A percentile compares a stretch with the other conserved stretches of the same genome.
phyloP scores from a whole-genome alignment of 2,329 filamentous ascomycete species.

The Penicillium sp. region DNA sequence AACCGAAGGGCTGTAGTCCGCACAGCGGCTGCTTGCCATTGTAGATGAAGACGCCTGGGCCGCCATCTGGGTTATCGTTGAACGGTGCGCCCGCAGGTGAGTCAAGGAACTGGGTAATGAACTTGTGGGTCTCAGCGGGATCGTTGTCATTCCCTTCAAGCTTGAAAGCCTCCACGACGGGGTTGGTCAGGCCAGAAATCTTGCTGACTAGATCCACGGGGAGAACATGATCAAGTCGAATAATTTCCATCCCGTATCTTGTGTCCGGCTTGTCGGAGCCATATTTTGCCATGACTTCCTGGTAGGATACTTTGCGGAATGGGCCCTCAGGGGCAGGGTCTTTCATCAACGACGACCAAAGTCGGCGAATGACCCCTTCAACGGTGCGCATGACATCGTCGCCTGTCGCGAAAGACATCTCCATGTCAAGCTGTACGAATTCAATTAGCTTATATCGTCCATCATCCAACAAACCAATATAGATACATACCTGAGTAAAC shows the following conservation, averaged over 20 bases:
- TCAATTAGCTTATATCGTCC: not conserved
- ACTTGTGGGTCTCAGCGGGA: constrained; percentile 55
- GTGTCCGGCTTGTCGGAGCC: constrained; percentile 93
- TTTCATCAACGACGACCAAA: constrained; percentile 54
- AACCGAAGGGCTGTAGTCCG: constrained; percentile 75
- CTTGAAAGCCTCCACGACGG: constrained; percentile 72
- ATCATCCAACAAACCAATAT: not conserved
- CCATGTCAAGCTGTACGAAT: constrained; percentile 70
- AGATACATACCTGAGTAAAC: constrained; percentile 72
- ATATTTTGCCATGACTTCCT: constrained; percentile 73
- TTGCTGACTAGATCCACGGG: constrained; percentile 66
- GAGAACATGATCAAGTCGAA: constrained; percentile 61
- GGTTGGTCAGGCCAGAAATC: constrained; percentile 66
- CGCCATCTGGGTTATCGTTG: constrained; percentile 68
- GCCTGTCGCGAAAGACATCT: constrained; percentile 81
- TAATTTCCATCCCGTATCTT: constrained; percentile 68
- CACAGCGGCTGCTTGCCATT: constrained; percentile 70
- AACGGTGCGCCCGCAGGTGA: constrained; percentile 57
- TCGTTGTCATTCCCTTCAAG: constrained; percentile 51
- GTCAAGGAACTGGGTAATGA: constrained; percentile 70
- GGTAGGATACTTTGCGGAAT: constrained; percentile 66
- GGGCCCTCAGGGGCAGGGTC: constrained; percentile 41
- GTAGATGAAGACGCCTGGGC: constrained; percentile 73
- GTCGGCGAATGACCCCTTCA: constrained; percentile 49
- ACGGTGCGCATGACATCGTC: constrained; percentile 64